Evolutionary conservation across 2,329 filamentous ascomycete genomes (phyloP).

Genomic region (Botrytis aclada): DNA sequence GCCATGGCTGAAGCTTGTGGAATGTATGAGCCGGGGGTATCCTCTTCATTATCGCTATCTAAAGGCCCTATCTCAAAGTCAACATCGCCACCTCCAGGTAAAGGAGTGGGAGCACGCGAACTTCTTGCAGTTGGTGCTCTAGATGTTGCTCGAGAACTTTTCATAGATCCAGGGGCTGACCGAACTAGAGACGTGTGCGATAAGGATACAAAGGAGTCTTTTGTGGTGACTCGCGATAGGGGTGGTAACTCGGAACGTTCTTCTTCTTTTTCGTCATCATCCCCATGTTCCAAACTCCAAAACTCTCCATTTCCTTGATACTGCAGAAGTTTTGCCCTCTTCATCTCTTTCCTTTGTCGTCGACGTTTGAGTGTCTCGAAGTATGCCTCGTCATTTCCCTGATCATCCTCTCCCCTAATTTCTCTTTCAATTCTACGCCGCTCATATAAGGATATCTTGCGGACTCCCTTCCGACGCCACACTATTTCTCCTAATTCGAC

Average conservation of each 20-base stretch:
- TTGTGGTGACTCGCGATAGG: conserved; percentile 32
- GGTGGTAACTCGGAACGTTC: conserved; percentile 35
- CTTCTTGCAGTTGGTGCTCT: conserved; percentile 31
- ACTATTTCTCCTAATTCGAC: conserved; percentile 91
- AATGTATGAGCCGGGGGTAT: conserved; percentile 52
- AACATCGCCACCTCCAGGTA: conserved; percentile 37
- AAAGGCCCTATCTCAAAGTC: conserved; percentile 40
- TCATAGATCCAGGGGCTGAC: conserved; percentile 33
- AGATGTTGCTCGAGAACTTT: conserved; percentile 22
- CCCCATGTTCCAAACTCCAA: conserved; percentile 84
- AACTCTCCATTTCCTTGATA: conserved; percentile 55
- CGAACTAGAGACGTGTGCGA: conserved; percentile 25
- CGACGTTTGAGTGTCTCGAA: conserved; percentile 57
- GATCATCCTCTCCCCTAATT: conserved; percentile 56
- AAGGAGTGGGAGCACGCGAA: conserved; percentile 38
- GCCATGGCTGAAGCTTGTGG: conserved; percentile 47
- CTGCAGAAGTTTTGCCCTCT: conserved; percentile 53
- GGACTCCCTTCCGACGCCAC: conserved; percentile 86
- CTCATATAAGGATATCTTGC: conserved; percentile 79
- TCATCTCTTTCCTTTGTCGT: conserved; percentile 54
- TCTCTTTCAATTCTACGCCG: conserved; percentile 75
- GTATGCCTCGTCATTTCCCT: conserved; percentile 56
- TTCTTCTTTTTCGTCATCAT: conserved; percentile 46
- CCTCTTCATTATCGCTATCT: conserved; percentile 51
- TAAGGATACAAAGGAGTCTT: conserved; percentile 28